Percentiles rank a stretch among this genome's conserved stretches.
These are phyloP conservation scores for Eucalyptus microcorys DNA, from an alignment of 345 rosid species.

Conservation along the genomic window DNA sequence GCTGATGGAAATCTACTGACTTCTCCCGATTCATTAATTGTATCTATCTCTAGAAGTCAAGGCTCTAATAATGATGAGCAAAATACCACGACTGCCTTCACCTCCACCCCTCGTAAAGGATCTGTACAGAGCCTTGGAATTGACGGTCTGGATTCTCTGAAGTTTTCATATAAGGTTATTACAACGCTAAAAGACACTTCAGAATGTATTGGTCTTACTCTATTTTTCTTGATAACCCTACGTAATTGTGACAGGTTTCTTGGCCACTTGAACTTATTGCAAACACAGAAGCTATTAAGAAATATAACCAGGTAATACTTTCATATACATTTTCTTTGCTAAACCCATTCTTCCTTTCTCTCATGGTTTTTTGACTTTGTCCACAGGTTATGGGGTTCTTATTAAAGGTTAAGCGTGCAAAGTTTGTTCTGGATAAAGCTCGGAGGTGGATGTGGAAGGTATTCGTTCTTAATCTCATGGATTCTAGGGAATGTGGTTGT, in stretches of 20 bases:
- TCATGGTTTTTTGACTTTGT: constrained; percentile 1
- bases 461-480: not conserved
- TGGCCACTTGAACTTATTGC: constrained; percentile 99
- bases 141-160: constrained; percentile 72
- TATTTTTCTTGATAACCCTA: not conserved
- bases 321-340: not conserved
- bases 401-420: constrained; percentile 95
- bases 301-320: constrained; percentile 79
- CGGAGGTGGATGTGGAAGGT: constrained; percentile 99
- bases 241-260: constrained; percentile 44
- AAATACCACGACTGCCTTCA: constrained; percentile 15
- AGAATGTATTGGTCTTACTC: not conserved
- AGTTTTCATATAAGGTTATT: constrained; percentile 72
- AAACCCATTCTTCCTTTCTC: not conserved
- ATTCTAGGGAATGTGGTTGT: not conserved
- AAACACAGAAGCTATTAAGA: constrained; percentile 76
- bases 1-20: constrained; percentile 75
- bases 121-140: constrained; percentile 44
- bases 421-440: constrained; percentile 91
- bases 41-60: constrained; percentile 42
- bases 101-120: constrained; percentile 42
- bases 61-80: constrained; percentile 45
- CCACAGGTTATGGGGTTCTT: constrained; percentile 87
- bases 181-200: not conserved
- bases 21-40: constrained; percentile 81